These are phyloP conservation scores for Penicillium aurantiogriseum DNA, from an alignment of 2,329 filamentous ascomycete genomes.

Conservation along the genomic window DNA sequence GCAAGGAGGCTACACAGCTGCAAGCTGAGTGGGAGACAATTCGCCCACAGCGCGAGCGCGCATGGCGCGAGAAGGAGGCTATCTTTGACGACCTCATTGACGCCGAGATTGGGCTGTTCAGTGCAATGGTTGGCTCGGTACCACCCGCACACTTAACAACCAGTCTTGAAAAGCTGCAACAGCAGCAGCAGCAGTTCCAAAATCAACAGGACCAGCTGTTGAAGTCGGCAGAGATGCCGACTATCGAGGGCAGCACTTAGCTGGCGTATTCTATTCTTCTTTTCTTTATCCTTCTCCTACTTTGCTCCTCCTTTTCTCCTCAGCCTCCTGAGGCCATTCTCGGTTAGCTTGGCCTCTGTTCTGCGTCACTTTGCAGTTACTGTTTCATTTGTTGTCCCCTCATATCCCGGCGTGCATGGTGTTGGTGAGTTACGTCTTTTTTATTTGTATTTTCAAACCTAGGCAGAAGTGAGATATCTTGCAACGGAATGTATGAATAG, in stretches of 20 bases:
- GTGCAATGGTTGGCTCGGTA: slow-evolving; percentile 22
- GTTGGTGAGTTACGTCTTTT: slow-evolving; percentile 4
- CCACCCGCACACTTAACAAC: slow-evolving; percentile 15
- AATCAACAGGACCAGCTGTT: slow-evolving; percentile 21
- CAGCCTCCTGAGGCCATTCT: neutral
- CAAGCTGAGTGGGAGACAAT: slow-evolving; percentile 41
- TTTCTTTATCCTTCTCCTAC: neutral
- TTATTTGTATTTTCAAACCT: neutral
- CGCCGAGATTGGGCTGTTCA: slow-evolving; percentile 41
- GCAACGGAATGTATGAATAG: slow-evolving; percentile 24
- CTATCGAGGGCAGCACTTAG: slow-evolving; percentile 11
- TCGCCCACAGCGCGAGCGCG: slow-evolving; percentile 37
- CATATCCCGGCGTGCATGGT: slow-evolving; percentile 6
- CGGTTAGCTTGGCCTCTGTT: neutral
- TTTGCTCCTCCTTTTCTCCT: neutral
- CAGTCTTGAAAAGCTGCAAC: slow-evolving; percentile 24
- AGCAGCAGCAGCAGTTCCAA: slow-evolving; percentile 23
- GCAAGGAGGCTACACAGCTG: slow-evolving; percentile 43
- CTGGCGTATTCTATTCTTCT: neutral
- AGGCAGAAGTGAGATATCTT: neutral
- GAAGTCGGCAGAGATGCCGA: slow-evolving; percentile 11
- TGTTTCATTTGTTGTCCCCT: neutral
- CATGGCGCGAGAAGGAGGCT: slow-evolving; percentile 45
- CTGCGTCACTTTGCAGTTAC: neutral
- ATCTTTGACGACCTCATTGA: slow-evolving; percentile 46